These are phyloP conservation scores for Saccharata proteae DNA, from an alignment of 2,329 filamentous ascomycete genomes.

Conservation along the genomic window DNA sequence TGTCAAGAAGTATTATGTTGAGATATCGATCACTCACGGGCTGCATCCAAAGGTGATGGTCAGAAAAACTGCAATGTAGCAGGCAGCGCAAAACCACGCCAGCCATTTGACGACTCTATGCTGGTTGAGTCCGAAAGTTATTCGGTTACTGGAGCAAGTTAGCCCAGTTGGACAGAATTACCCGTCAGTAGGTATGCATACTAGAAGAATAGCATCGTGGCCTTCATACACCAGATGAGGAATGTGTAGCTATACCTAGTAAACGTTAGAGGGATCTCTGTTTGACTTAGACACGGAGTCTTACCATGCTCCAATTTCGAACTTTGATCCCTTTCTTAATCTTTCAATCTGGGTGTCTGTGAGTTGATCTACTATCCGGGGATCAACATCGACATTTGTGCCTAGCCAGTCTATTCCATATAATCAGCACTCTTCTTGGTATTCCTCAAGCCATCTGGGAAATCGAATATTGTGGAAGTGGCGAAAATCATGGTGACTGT, in stretches of 20 bases:
- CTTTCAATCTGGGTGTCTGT: conserved; percentile 17
- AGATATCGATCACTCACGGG: conserved; percentile 9
- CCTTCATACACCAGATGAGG: conserved; percentile 25
- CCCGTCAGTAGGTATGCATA: conserved; percentile 1
- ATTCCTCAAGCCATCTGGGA: not conserved
- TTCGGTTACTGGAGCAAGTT: conserved; percentile 14
- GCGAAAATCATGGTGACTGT: too few species aligned
- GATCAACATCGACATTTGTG: conserved; percentile 17
- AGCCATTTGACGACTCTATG: conserved; percentile 19
- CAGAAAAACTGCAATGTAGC: conserved; percentile 21
- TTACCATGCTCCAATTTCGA: conserved; percentile 30
- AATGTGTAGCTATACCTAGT: conserved; percentile 18
- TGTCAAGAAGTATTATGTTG: not conserved
- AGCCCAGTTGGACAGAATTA: conserved; percentile 9
- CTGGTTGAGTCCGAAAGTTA: conserved; percentile 22
- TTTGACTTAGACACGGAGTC: too few species aligned
- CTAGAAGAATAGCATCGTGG: conserved; percentile 20
- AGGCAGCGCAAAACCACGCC: conserved; percentile 14
- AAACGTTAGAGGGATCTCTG: not conserved
- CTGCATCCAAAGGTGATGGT: conserved; percentile 20
- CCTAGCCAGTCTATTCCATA: conserved; percentile 18
- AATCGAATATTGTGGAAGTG: not conserved
- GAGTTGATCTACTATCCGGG: conserved; percentile 13
- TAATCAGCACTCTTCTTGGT: too few species aligned
- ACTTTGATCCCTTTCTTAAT: conserved; percentile 22